A percentile compares a stretch with the other conserved stretches of the same genome.
Evolutionary conservation across 352 stramenopile species (phyloP).

Genomic region (Pythium apleroticum): DNA sequence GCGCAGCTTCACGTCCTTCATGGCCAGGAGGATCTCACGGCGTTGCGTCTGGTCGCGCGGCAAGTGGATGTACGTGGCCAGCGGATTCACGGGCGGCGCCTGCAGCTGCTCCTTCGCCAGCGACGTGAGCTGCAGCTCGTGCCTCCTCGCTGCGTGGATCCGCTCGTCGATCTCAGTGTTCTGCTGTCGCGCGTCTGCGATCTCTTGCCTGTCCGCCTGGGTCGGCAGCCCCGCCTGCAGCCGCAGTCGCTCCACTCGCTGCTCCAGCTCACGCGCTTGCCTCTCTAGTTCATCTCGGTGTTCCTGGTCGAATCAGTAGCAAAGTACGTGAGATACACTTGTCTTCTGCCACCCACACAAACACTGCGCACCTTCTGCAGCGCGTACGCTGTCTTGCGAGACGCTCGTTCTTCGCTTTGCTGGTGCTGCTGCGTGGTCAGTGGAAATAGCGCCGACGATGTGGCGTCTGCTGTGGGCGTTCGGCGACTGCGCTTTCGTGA

Average conservation of each 20-base stretch:
- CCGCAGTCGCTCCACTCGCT: not conserved
- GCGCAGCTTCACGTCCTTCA: not conserved
- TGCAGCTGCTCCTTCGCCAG: not conserved
- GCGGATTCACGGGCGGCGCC: not conserved
- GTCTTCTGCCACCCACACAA: too few relatives aligned
- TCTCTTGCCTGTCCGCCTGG: not conserved
- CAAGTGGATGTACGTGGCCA: conserved; percentile 1
- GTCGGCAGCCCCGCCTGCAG: not conserved
- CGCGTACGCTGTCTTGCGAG: too few relatives aligned
- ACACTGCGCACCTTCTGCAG: too few relatives aligned
- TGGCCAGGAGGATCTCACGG: not conserved
- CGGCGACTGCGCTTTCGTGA: not conserved
- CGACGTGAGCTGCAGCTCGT: not conserved
- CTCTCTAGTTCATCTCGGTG: not conserved
- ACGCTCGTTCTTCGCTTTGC: too few relatives aligned
- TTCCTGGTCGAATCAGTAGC: too few relatives aligned
- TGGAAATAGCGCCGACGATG: too few relatives aligned
- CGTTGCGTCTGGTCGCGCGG: not conserved
- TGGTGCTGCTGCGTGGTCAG: too few relatives aligned
- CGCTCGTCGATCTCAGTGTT: not conserved
- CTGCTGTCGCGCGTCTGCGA: not conserved
- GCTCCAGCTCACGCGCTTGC: not conserved
- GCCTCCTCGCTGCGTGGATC: not conserved
- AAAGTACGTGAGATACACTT: too few relatives aligned
- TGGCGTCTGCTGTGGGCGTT: too few relatives aligned